These are phyloP conservation scores for Oryza glumipatula DNA, from an alignment of 176 grass and related monocot species.

Conservation along the genomic window DNA sequence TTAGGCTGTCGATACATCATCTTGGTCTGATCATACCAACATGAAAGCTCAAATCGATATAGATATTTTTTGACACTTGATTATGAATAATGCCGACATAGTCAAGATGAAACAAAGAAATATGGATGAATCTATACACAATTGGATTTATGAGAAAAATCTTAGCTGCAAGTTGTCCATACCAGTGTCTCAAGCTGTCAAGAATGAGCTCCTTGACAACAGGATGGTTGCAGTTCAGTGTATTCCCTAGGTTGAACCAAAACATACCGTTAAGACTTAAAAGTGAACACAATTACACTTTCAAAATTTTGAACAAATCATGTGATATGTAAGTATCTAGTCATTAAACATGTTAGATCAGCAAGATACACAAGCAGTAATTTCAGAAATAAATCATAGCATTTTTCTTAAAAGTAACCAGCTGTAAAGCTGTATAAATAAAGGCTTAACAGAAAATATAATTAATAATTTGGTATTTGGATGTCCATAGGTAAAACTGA, in stretches of 20 bases:
- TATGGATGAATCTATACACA: slow-evolving; percentile 31
- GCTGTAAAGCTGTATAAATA: not conserved
- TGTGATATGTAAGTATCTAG: not conserved
- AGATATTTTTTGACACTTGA: slow-evolving; percentile 27
- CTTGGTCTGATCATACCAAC: slow-evolving; percentile 27
- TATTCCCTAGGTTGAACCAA: slow-evolving; percentile 72
- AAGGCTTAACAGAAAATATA: slow-evolving; percentile 16
- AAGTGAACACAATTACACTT: slow-evolving; percentile 27
- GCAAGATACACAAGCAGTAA: slow-evolving; percentile 16
- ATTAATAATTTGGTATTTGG: not conserved
- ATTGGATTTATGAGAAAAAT: slow-evolving; percentile 30
- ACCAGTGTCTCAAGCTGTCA: slow-evolving; percentile 98
- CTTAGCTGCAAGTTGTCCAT: slow-evolving; percentile 28
- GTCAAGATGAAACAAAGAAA: slow-evolving; percentile 30
- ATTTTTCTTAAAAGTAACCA: slow-evolving; percentile 3
- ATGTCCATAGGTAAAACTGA: not conserved
- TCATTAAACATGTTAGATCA: slow-evolving; percentile 6
- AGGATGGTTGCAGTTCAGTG: slow-evolving; percentile 99
- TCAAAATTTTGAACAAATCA: slow-evolving; percentile 2
- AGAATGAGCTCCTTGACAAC: slow-evolving; percentile 95
- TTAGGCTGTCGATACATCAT: slow-evolving; percentile 10
- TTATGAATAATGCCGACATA: slow-evolving; percentile 11
- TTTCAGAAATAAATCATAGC: slow-evolving; percentile 24
- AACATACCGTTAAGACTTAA: slow-evolving; percentile 3
- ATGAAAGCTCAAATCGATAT: slow-evolving; percentile 25